Conservation (phyloP, 805 yeast species). For the Isabelozyma pseudorhagii region DNA sequence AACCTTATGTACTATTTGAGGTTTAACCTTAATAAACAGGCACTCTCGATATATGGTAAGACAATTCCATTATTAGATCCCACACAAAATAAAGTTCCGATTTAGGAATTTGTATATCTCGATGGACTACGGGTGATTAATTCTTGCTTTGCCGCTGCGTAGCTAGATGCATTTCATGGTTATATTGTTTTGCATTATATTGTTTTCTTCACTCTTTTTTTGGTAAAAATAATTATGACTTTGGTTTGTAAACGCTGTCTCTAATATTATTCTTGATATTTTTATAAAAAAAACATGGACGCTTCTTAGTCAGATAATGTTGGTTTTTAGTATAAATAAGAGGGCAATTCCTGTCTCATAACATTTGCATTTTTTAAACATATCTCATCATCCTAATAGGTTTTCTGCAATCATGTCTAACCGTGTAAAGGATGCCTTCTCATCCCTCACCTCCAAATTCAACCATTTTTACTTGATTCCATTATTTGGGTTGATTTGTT, state of each 20-base stretch:
- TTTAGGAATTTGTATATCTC: neutral
- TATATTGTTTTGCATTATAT: neutral
- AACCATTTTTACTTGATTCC: conserved; percentile 24
- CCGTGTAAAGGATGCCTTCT: conserved; percentile 6
- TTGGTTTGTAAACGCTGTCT: neutral
- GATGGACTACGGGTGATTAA: neutral
- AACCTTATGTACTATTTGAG: no score
- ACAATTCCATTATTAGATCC: neutral
- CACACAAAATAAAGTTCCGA: no score
- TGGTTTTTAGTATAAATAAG: neutral
- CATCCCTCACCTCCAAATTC: conserved; percentile 15
- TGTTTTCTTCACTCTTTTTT: no score
- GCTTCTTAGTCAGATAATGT: neutral
- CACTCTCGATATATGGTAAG: neutral
- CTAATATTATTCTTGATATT: neutral
- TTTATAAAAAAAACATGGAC: neutral
- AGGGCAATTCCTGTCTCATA: neutral
- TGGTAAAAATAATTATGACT: neutral
- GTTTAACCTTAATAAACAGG: neutral
- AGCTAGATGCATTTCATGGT: no score
- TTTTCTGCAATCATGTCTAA: neutral
- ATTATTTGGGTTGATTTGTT: conserved; percentile 20
- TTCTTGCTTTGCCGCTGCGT: neutral
- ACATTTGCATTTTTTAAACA: no score
- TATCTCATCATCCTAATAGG: neutral